A percentile compares a stretch with the other conserved stretches of the same genome.
These are phyloP conservation scores for Chalciporus sphaerocephalus DNA, from an alignment of 768 basidiomycete species.

Conservation along the genomic window DNA sequence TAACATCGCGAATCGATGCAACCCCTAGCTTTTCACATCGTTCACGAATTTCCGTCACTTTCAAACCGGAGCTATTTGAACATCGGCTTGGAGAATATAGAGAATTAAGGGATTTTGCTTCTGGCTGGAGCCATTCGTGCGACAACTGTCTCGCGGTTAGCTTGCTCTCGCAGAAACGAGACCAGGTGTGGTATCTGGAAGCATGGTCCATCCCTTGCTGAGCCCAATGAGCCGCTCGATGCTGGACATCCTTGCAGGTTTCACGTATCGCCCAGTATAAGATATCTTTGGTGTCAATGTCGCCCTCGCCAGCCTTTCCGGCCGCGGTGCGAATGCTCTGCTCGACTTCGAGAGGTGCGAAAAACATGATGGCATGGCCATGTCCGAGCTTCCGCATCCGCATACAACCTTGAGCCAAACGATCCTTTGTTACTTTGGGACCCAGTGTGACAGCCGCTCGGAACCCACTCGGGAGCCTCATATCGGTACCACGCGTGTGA, in stretches of 20 bases:
- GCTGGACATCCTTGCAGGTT: slow-evolving; percentile 39
- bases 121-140: slow-evolving; percentile 37
- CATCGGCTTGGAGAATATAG: slow-evolving; percentile 25
- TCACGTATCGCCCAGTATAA: slow-evolving; percentile 44
- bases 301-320: slow-evolving; percentile 3
- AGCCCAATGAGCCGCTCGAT: slow-evolving; percentile 38
- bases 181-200: background rate
- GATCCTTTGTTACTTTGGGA: slow-evolving; percentile 49
- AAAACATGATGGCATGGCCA: slow-evolving; percentile 44
- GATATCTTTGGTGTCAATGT: slow-evolving; percentile 31
- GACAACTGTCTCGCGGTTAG: slow-evolving; percentile 5
- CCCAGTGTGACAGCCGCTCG: slow-evolving; percentile 31
- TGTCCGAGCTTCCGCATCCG: slow-evolving; percentile 45
- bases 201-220: slow-evolving; percentile 34
- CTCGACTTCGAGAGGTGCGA: slow-evolving; percentile 40
- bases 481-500: slow-evolving; percentile 46
- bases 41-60: slow-evolving; percentile 18
- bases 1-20: slow-evolving; percentile 11
- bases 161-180: slow-evolving; percentile 7
- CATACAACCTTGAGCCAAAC: slow-evolving; percentile 54
- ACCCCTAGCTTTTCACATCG: slow-evolving; percentile 29
- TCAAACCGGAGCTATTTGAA: slow-evolving; percentile 1
- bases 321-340: slow-evolving; percentile 29
- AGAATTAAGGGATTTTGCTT: slow-evolving; percentile 36
- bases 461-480: slow-evolving; percentile 41